Conservation (phyloP, 768 basidiomycete species). For the Russula sp. region DNA sequence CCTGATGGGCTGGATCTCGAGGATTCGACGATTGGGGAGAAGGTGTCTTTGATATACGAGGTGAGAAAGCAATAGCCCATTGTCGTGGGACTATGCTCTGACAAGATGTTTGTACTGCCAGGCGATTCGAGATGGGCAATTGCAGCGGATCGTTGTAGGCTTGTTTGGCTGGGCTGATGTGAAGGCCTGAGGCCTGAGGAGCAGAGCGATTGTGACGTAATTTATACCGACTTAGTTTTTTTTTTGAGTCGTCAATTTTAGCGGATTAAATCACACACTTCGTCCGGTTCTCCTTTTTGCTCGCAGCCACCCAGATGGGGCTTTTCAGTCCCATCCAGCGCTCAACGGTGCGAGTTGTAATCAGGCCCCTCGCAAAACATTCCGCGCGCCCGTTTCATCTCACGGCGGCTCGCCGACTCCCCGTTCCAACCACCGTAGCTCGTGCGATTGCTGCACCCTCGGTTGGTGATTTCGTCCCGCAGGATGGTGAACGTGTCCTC, state of each 20-base stretch:
- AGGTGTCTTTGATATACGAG: conserved; percentile 72
- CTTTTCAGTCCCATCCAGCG: conserved; percentile 14
- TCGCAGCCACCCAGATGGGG: conserved; percentile 6
- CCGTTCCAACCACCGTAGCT: conserved; percentile 10
- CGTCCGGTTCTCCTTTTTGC: neutral
- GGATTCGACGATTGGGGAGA: conserved; percentile 61
- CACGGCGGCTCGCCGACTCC: conserved; percentile 2
- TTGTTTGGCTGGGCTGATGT: conserved; percentile 33
- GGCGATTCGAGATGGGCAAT: conserved; percentile 63
- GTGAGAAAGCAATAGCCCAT: conserved; percentile 21
- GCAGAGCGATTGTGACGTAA: neutral
- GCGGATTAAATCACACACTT: neutral
- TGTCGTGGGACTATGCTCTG: neutral
- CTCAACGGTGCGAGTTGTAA: neutral
- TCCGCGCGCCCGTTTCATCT: conserved; percentile 9
- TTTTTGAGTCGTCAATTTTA: neutral
- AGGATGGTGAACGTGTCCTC: conserved; percentile 58
- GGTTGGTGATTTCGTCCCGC: conserved; percentile 24
- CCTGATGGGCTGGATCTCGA: conserved; percentile 58
- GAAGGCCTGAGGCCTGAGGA: neutral
- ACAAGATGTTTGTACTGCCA: conserved; percentile 6
- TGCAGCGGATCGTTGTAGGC: conserved; percentile 46
- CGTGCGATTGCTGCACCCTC: conserved; percentile 27
- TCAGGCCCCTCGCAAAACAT: neutral
- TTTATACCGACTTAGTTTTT: neutral